Evolutionary conservation across 2,329 filamentous ascomycete genomes (phyloP).

Genomic region (Trichoderma sp.): DNA sequence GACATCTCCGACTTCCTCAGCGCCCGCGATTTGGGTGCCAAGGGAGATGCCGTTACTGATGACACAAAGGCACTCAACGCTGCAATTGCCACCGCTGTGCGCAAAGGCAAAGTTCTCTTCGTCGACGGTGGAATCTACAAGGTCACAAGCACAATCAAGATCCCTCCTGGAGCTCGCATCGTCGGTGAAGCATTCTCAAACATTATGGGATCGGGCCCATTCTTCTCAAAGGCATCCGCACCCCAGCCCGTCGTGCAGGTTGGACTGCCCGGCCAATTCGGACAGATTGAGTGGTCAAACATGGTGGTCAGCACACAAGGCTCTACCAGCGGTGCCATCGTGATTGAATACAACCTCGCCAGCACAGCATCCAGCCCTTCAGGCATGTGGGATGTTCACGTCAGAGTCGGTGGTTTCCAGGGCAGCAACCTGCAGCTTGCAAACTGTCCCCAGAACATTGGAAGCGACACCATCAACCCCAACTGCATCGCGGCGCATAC

Average conservation of each 20-base stretch:
- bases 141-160: background rate
- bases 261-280: slow-evolving; percentile 60
- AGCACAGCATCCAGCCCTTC: slow-evolving; percentile 35
- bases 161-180: slow-evolving; percentile 2
- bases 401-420: slow-evolving; percentile 69
- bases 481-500: slow-evolving; percentile 44
- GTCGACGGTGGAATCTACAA: background rate
- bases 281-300: slow-evolving; percentile 68
- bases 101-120: background rate
- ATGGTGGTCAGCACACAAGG: slow-evolving; percentile 69
- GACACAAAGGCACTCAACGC: background rate
- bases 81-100: background rate
- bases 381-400: slow-evolving; percentile 74
- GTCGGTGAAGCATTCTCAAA: slow-evolving; percentile 30
- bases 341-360: slow-evolving; percentile 72
- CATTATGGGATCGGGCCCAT: slow-evolving; percentile 54
- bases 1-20: background rate
- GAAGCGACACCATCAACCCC: slow-evolving; percentile 29
- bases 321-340: slow-evolving; percentile 62
- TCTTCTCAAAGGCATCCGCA: slow-evolving; percentile 51
- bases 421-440: slow-evolving; percentile 67
- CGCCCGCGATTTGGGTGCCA: background rate
- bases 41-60: background rate
- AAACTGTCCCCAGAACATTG: slow-evolving; percentile 58
- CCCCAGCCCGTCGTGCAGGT: slow-evolving; percentile 67